Percentiles rank a stretch among this genome's conserved stretches.
phyloP scores from a whole-genome alignment of 192 early-diverging fungal species.

The Borealophlyctis nickersoniae region DNA sequence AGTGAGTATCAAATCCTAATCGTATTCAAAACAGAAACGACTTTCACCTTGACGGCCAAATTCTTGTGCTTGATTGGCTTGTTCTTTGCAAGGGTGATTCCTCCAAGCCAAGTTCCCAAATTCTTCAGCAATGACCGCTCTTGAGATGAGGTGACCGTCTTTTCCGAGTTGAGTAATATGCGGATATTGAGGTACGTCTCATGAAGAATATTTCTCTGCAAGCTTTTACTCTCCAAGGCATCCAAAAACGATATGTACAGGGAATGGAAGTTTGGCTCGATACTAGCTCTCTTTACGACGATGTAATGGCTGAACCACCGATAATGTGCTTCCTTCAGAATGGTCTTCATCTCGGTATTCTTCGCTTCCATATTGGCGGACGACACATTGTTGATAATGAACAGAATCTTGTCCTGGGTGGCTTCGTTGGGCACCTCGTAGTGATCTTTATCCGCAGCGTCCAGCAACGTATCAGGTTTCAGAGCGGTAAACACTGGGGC shows the following conservation, averaged over 20 bases:
- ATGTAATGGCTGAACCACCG: conserved; percentile 96
- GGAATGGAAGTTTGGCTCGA: conserved; percentile 95
- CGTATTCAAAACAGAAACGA: too few species aligned
- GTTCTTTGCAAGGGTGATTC: conserved; percentile 94
- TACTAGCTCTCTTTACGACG: conserved; percentile 90
- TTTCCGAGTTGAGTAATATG: conserved; percentile 88
- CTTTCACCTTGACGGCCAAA: conserved; percentile 88
- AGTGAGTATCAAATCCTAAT: neutral
- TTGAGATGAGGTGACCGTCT: conserved; percentile 82
- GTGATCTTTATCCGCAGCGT: conserved; percentile 40
- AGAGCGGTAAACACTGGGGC: conserved; percentile 63
- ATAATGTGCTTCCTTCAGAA: conserved; percentile 61
- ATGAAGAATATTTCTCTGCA: conserved; percentile 75
- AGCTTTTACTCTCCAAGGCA: conserved; percentile 59
- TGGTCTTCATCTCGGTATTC: conserved; percentile 69
- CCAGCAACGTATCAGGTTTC: conserved; percentile 48
- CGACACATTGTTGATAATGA: conserved; percentile 95
- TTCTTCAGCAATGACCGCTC: conserved; percentile 93
- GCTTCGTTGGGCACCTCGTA: conserved; percentile 57
- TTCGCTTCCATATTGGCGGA: conserved; percentile 80
- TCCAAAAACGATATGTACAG: conserved; percentile 87
- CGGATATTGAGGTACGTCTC: conserved; percentile 88
- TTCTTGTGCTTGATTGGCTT: conserved; percentile 94
- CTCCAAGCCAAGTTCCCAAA: conserved; percentile 94
- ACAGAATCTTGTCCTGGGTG: conserved; percentile 89